phyloP scores from a whole-genome alignment of 2,329 filamentous ascomycete species.

The Nemania sp. region DNA sequence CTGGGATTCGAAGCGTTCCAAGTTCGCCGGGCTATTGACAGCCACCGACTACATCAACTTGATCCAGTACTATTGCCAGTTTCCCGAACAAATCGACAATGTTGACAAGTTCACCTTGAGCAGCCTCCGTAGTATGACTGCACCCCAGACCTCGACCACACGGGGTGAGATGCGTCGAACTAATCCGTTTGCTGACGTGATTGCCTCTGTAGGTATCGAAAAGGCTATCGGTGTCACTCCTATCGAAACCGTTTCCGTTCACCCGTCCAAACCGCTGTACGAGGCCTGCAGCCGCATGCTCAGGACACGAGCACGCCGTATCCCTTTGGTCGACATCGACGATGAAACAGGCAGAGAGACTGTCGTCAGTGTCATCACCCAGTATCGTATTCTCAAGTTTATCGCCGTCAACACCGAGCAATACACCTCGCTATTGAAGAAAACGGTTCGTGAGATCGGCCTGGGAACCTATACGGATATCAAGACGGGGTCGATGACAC shows the following conservation, averaged over 20 bases:
- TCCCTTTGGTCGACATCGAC: constrained; percentile 90
- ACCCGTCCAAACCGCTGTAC: constrained; percentile 87
- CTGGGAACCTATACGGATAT: constrained; percentile 84
- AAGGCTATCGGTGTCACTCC: constrained; percentile 88
- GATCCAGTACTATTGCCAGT: constrained; percentile 98
- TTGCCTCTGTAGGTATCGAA: constrained; percentile 74
- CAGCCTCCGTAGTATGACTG: constrained; percentile 77
- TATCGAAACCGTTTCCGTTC: constrained; percentile 94
- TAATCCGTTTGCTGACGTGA: constrained; percentile 13
- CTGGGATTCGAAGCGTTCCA: constrained; percentile 92
- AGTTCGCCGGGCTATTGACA: constrained; percentile 91
- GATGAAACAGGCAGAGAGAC: constrained; percentile 91
- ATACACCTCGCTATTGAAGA: constrained; percentile 86
- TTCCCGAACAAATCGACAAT: constrained; percentile 84
- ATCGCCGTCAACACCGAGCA: constrained; percentile 90
- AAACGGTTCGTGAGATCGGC: constrained; percentile 80
- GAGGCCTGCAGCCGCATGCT: constrained; percentile 96
- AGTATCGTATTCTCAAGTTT: constrained; percentile 98
- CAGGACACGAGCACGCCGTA: constrained; percentile 87
- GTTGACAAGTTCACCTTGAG: constrained; percentile 93
- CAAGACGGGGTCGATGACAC: constrained; percentile 84
- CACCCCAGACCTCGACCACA: constrained; percentile 20
- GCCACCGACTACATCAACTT: constrained; percentile 98
- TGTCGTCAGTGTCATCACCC: constrained; percentile 95
- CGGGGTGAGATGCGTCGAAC: constrained; percentile 7